These are phyloP conservation scores for Ophiostoma sp. DNA, from an alignment of 2,329 filamentous ascomycete genomes.

Conservation along the genomic window DNA sequence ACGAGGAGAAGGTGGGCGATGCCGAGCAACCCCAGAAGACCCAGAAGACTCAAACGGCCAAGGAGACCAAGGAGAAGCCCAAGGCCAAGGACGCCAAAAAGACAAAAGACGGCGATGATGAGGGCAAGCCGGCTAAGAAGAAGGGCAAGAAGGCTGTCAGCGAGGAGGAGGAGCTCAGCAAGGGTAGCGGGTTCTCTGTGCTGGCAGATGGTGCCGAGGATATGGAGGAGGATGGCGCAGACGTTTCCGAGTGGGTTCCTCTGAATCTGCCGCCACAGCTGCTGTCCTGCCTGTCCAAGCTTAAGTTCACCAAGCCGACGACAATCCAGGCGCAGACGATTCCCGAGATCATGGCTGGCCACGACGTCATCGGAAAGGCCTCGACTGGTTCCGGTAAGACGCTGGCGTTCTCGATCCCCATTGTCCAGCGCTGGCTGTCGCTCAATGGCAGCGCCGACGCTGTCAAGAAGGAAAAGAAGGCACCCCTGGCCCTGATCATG, in stretches of 20 bases:
- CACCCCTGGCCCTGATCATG: constrained; percentile 70
- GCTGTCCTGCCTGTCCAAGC: constrained; percentile 66
- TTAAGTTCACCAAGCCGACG: constrained; percentile 77
- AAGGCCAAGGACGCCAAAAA: not conserved
- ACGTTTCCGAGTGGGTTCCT: constrained; percentile 72
- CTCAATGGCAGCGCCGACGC: constrained; percentile 29
- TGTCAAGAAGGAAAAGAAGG: constrained; percentile 32
- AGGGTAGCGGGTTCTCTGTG: constrained; percentile 43
- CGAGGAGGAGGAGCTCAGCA: constrained; percentile 14
- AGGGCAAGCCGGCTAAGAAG: not conserved
- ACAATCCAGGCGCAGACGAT: constrained; percentile 75
- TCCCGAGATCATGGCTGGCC: constrained; percentile 72
- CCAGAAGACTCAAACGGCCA: not conserved
- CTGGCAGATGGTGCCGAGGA: constrained; percentile 45
- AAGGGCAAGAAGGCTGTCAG: constrained; percentile 18
- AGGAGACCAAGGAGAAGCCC: not conserved
- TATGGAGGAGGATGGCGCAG: constrained; percentile 50
- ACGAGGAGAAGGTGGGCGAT: not conserved
- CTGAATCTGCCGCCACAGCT: constrained; percentile 68
- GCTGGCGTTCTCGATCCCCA: constrained; percentile 87
- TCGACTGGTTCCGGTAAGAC: constrained; percentile 97
- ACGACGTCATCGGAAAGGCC: constrained; percentile 92
- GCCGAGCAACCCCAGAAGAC: not conserved
- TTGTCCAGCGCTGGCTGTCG: constrained; percentile 73
- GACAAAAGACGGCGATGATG: not conserved